These are phyloP conservation scores for Candida ponderosae DNA, from an alignment of 805 yeast genomes.

Conservation along the genomic window DNA sequence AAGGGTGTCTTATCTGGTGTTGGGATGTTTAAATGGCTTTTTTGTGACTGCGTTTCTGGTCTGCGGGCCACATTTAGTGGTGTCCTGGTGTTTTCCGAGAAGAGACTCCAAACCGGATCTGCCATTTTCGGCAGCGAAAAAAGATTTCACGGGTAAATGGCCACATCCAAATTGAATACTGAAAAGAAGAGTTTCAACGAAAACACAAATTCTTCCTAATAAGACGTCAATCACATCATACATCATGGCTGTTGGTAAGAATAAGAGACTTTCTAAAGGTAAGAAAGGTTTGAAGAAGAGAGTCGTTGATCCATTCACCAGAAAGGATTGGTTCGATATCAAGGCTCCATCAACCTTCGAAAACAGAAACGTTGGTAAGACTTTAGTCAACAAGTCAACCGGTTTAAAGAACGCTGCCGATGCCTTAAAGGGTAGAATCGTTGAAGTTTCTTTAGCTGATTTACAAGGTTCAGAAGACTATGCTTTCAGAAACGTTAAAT, in stretches of 20 bases:
- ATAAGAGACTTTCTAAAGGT: constrained; percentile 78
- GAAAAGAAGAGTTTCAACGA: too few species aligned
- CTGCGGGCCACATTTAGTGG: too few species aligned
- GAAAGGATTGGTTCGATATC: constrained; percentile 97
- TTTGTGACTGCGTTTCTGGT: too few species aligned
- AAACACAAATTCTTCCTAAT: too few species aligned
- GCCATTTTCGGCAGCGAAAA: too few species aligned
- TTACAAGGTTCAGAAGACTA: constrained; percentile 98
- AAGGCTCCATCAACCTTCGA: constrained; percentile 98
- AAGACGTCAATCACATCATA: too few species aligned
- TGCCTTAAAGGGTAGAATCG: constrained; percentile 96
- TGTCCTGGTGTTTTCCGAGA: too few species aligned
- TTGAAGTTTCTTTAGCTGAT: constrained; percentile 94
- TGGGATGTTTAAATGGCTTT: too few species aligned
- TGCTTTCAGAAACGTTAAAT: constrained; percentile 93
- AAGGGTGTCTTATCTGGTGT: too few species aligned
- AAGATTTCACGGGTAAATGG: too few species aligned
- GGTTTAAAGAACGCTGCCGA: constrained; percentile 98
- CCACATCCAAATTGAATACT: too few species aligned
- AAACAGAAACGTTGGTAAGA: constrained; percentile 98
- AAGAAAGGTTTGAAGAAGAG: constrained; percentile 99
- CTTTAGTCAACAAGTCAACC: constrained; percentile 95
- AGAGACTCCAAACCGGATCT: too few species aligned
- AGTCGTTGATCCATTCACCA: constrained; percentile 99
- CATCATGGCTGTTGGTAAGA: constrained; percentile 89